phyloP scores from a whole-genome alignment of 306 rosid species.

The Luffa aegyptiaca region DNA sequence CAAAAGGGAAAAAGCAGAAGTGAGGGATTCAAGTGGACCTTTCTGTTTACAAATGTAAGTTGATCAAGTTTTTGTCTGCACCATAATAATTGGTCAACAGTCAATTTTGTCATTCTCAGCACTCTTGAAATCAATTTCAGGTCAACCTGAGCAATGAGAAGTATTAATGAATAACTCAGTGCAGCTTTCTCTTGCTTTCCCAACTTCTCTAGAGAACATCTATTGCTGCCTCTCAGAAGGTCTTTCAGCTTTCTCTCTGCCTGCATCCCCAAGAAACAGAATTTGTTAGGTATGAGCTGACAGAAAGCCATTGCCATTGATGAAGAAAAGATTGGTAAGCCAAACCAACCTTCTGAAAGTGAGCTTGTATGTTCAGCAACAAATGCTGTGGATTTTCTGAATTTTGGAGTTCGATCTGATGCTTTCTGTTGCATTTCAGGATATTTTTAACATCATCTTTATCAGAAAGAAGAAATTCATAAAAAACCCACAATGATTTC shows the following conservation, averaged over 20 bases:
- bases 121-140: constrained; percentile 65
- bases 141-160: constrained; percentile 63
- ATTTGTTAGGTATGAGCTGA: background rate
- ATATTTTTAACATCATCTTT: constrained; percentile 33
- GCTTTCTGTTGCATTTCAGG: constrained; percentile 3
- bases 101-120: constrained; percentile 51
- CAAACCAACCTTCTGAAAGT: constrained; percentile 50
- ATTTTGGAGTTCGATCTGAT: constrained; percentile 27
- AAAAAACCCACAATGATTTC: constrained; percentile 56
- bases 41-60: constrained; percentile 39
- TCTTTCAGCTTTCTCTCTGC: constrained; percentile 62
- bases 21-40: constrained; percentile 55
- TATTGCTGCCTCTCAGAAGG: constrained; percentile 49
- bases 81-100: constrained; percentile 59
- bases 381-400: constrained; percentile 27
- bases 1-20: constrained; percentile 72
- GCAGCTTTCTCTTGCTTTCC: constrained; percentile 42
- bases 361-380: constrained; percentile 27
- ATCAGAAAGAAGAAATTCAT: constrained; percentile 57
- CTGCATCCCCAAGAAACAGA: constrained; percentile 23
- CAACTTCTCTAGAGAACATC: constrained; percentile 66
- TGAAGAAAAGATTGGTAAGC: background rate
- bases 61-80: constrained; percentile 48
- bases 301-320: background rate
- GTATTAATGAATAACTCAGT: constrained; percentile 29